Evolutionary conservation across 1,284 basidiomycete genomes (phyloP), one percentile per base, ranked within the genome.

Genomic region (Cutaneotrichosporon sp.): DNA sequence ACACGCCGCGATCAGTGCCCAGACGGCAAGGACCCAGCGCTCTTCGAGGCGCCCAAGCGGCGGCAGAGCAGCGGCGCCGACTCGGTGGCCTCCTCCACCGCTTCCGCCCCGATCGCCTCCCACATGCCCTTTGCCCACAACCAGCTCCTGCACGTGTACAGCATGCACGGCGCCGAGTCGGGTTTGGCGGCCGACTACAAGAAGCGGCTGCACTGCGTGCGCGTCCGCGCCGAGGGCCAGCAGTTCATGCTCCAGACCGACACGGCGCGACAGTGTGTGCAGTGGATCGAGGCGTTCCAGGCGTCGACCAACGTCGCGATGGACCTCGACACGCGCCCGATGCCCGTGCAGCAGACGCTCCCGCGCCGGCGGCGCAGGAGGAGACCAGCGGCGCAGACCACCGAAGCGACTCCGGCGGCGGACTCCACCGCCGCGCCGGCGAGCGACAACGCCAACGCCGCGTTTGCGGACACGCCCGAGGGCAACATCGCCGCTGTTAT

Each of bases 201-300:
- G 70, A 99, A 99, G 84, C 84, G 93, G 65, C 89, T 88, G 80
- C 92, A 98, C 78, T 94, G 98, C 42, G 93, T 99, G n/a, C 85
- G 95, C 27, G 87, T 98, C 34, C 82, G 97, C 60, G 83, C 92
- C 69, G 93, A 95, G 76, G 95, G 95, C 14, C 92, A 99, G 82
- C 95, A 99, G 81, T 99, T 99, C 79, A 82, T 99, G 74, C 75
- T 99, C 66, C 97, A 99, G 81, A 91, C 92, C 3, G 87, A 85
- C 57, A 89, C 91, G 75, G 89, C 95, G 50, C 84, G 87, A 38
- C 87, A 88, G 50, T 92, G 97, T 9, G 91, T 99, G 49, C 87
- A 91, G 68, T 95, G 95, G 92, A 95, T 99, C 70, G 95, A 99
- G 87, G 89, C 88, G 14, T 83, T 98, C 59, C 95, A 98, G 81